Evolutionary conservation across 495 filamentous ascomycete genomes (phyloP), one percentile per base, ranked within the genome.

Genomic region (Ramalina peruviana): DNA sequence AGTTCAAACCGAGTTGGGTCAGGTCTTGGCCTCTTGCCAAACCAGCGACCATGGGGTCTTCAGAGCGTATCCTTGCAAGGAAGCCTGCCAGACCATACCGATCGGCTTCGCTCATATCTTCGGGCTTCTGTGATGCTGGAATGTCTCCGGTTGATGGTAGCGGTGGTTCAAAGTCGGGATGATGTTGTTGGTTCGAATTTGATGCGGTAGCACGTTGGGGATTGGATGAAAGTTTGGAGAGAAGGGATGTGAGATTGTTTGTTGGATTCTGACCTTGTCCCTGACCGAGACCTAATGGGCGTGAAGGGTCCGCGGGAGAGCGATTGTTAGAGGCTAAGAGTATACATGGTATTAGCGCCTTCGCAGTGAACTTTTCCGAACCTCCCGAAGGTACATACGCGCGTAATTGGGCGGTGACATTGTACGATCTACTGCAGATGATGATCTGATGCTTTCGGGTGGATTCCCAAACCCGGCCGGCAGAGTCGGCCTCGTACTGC

Each of bases 51-150:
- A 90, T 85, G 12, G 80, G 78, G 59, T 78, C 86, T 41, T 82
- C 80, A 59, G 81, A 80, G 60, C 81, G 83, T 67, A 92, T 85
- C 69, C 87, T 79, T 30, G 78, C 76, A 23, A 88, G 72, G 36
- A 93, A 69, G 0, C 88, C 88, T 46, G 83, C 80, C 17, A 95
- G 67, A 23, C 88, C 88, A 64, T 80, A 94, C 49, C 77, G 81
- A 59, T 95, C 88, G 15, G 80, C 71, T 36, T 85, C 78, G 38
- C 75, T 76, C 88, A 94, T 88, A 48, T 85, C 76, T 23, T 79
- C 72, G 21, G 88, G 66, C 46, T 82, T 81, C 36, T 43, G 44
- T 12, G 40, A 21, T 33, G 52, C n/a, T 53, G 54, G 16, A 25
- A 38, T 36, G 52, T 52, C 17, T 19, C 40, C 13, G 39, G 51